These are phyloP conservation scores for Erigeron canadensis DNA, from an alignment of 129 eudicot species.

Conservation along the genomic window DNA sequence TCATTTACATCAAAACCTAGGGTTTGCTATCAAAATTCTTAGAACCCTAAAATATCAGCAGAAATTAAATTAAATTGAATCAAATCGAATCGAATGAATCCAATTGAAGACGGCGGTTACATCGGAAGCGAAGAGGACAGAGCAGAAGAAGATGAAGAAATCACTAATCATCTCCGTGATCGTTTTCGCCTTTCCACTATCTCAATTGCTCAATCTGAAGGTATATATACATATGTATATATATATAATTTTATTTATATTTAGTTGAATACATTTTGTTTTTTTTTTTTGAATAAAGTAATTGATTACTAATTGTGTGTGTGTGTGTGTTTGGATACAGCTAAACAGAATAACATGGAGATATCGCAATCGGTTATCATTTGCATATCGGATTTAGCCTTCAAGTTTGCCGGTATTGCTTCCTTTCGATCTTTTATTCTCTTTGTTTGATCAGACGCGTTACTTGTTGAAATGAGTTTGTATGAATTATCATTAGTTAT, in stretches of 20 bases:
- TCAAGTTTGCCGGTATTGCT: conserved; percentile 69
- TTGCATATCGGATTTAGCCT: conserved; percentile 85
- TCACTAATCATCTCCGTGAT: conserved; percentile 54
- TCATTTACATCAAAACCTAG: neutral
- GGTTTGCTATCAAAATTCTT: neutral
- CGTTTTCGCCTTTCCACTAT: conserved; percentile 79
- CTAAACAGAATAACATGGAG: conserved; percentile 58
- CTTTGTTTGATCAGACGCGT: neutral
- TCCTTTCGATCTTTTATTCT: neutral
- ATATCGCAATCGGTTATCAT: conserved; percentile 66
- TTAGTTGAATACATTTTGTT: neutral
- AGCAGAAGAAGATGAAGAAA: conserved; percentile 53
- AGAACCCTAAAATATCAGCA: conserved; percentile 25
- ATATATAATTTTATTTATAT: neutral
- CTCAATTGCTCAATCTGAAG: conserved; percentile 74
- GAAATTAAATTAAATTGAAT: neutral
- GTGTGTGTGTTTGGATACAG: conserved; percentile 29
- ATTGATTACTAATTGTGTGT: neutral
- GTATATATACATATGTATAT: conserved; percentile 16
- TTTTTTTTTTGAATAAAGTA: neutral
- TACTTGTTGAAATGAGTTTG: neutral
- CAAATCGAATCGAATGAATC: conserved; percentile 6
- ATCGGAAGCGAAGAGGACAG: conserved; percentile 52
- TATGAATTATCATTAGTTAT: neutral
- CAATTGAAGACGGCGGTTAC: conserved; percentile 17